Evolutionary conservation across 2,329 filamentous ascomycete species (phyloP).

Genomic region (Phoma herbarum): DNA sequence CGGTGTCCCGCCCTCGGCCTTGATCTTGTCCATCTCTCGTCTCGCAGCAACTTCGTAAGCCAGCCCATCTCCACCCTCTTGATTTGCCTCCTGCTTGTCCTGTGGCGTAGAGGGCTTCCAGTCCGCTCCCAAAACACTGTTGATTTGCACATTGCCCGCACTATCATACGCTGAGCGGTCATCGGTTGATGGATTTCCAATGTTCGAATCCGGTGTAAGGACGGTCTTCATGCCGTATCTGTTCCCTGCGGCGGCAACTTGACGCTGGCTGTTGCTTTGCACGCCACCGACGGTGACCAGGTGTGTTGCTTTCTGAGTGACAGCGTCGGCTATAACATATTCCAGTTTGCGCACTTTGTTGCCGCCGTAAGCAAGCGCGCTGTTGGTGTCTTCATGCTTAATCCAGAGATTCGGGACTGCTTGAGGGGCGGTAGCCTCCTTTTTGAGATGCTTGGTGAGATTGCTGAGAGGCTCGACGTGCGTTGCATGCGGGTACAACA

Average conservation of each 20-base stretch:
- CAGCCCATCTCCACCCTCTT: conserved; percentile 8
- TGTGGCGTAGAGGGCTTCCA: conserved; percentile 13
- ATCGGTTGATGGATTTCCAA: conserved; percentile 10
- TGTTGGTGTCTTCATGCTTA: conserved; percentile 21
- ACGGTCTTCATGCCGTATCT: conserved; percentile 14
- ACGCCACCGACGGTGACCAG: conserved; percentile 18
- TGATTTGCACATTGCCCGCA: conserved; percentile 18
- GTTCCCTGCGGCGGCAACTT: conserved; percentile 14
- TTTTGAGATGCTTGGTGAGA: conserved; percentile 9
- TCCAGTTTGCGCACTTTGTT: conserved; percentile 21
- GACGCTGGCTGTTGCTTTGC: conserved; percentile 20
- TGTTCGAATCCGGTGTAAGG: conserved; percentile 13
- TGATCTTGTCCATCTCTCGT: conserved; percentile 11
- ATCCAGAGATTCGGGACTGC: conserved; percentile 13
- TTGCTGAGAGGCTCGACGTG: conserved; percentile 12
- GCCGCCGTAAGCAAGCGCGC: conserved; percentile 19
- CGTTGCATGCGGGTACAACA: conserved; percentile 12
- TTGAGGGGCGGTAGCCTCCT: not conserved
- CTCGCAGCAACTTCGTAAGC: conserved; percentile 19
- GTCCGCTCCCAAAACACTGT: conserved; percentile 3
- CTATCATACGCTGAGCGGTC: conserved; percentile 4
- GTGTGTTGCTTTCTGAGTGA: conserved; percentile 17
- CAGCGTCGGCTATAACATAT: conserved; percentile 17
- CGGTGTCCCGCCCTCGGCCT: conserved; percentile 7
- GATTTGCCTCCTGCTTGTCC: conserved; percentile 1